phyloP scores from a whole-genome alignment of 768 basidiomycete species.

The Psilocybe sp. region DNA sequence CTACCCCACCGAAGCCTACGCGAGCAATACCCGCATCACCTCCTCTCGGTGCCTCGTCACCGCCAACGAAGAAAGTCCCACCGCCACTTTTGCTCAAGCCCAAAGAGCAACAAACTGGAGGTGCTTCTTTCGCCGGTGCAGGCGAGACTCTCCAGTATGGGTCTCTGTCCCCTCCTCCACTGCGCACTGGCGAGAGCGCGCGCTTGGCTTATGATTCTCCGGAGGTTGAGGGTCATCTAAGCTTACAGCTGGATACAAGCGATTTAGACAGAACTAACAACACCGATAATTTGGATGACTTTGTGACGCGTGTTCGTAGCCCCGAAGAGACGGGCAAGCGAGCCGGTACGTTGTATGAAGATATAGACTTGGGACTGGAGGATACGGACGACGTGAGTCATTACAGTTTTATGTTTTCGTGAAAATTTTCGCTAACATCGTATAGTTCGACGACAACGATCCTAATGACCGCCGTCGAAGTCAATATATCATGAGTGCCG shows the following conservation, averaged over 20 bases:
- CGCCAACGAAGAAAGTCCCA: constrained; percentile 36
- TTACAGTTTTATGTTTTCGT: background rate
- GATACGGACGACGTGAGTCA: constrained; percentile 40
- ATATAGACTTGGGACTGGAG: constrained; percentile 49
- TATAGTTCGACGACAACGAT: constrained; percentile 66
- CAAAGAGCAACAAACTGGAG: constrained; percentile 18
- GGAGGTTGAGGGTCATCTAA: constrained; percentile 10
- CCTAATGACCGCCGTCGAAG: constrained; percentile 73
- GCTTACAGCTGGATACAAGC: constrained; percentile 9
- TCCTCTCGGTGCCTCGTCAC: constrained; percentile 26
- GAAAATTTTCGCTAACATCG: constrained; percentile 13
- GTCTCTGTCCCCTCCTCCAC: constrained; percentile 27
- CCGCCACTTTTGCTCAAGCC: constrained; percentile 55
- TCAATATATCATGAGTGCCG: constrained; percentile 70
- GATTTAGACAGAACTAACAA: constrained; percentile 20
- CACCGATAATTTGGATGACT: constrained; percentile 39
- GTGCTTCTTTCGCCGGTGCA: background rate
- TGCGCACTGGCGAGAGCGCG: constrained; percentile 30
- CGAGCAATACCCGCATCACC: no score
- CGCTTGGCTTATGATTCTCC: constrained; percentile 39
- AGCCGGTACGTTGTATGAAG: constrained; percentile 49
- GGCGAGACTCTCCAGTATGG: background rate
- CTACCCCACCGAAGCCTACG: background rate
- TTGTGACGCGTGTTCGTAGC: constrained; percentile 26
- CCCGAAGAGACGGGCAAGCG: constrained; percentile 43